phyloP scores from a whole-genome alignment of 2,329 filamentous ascomycete species.

The Cercospora sp. region DNA sequence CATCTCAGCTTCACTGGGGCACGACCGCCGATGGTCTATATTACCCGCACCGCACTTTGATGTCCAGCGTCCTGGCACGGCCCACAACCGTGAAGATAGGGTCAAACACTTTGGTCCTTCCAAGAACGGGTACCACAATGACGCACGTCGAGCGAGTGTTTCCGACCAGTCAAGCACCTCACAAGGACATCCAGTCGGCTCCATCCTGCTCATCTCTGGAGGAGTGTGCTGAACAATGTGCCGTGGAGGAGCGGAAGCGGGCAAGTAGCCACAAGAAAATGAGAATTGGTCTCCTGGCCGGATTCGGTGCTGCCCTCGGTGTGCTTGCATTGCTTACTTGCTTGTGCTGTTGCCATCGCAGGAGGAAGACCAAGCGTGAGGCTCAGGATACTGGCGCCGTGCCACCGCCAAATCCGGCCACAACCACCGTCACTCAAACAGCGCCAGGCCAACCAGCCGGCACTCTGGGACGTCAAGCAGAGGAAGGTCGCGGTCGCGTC shows the following conservation, averaged over 20 bases:
- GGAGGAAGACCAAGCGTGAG: neutral
- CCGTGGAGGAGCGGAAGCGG: neutral
- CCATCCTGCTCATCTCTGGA: slow-evolving; percentile 1
- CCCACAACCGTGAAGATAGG: neutral
- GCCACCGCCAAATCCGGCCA: slow-evolving; percentile 7
- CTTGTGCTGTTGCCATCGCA: slow-evolving; percentile 13
- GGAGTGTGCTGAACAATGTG: slow-evolving; percentile 1
- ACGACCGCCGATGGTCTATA: slow-evolving; percentile 6
- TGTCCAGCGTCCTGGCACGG: slow-evolving; percentile 1
- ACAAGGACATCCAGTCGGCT: neutral
- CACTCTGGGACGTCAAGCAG: slow-evolving; percentile 31
- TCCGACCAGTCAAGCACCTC: neutral
- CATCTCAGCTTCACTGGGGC: slow-evolving; percentile 3
- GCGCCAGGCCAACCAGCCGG: slow-evolving; percentile 13
- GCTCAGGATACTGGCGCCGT: neutral
- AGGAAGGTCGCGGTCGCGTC: slow-evolving; percentile 33
- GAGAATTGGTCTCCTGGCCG: neutral
- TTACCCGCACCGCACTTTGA: slow-evolving; percentile 6
- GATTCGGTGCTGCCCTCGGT: neutral
- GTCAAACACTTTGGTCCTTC: neutral
- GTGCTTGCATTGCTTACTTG: slow-evolving; percentile 3
- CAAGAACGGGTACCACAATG: neutral
- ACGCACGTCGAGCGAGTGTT: neutral
- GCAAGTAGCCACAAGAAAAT: neutral
- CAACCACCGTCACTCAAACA: slow-evolving; percentile 7